Conservation (phyloP, 257 asterid genomes). For the Knoxia roxburghii region DNA sequence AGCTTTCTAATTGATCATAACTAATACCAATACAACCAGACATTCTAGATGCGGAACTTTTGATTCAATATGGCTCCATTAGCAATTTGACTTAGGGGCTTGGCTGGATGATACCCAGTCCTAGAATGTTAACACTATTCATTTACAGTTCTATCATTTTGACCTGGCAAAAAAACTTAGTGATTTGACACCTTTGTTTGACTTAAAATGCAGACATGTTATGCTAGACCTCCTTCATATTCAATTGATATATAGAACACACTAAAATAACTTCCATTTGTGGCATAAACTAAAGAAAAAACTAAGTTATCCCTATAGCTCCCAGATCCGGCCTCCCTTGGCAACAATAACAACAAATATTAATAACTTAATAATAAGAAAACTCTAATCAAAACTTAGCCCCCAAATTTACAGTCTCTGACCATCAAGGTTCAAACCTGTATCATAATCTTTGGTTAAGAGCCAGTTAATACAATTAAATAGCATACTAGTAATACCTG, state of each 20-base stretch:
- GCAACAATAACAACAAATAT: neutral
- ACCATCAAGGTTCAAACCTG: neutral
- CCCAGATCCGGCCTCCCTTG: neutral
- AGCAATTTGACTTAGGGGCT: neutral
- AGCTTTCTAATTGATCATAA: neutral
- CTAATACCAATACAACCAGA: neutral
- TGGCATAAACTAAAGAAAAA: neutral
- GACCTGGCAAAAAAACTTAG: too few relatives aligned
- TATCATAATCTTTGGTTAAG: neutral
- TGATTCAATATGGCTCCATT: neutral
- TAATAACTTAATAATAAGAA: neutral
- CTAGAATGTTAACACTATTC: too few relatives aligned
- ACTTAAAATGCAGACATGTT: too few relatives aligned
- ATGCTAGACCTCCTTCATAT: neutral
- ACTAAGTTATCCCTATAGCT: neutral
- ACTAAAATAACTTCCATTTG: neutral
- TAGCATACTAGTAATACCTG: slow-evolving; percentile 44
- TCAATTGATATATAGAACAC: neutral
- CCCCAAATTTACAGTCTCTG: neutral
- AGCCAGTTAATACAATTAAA: neutral
- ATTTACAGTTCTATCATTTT: too few relatives aligned
- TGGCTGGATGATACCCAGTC: neutral
- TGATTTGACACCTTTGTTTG: neutral
- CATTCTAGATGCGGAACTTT: neutral
- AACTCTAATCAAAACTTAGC: neutral